Percentiles rank a stretch among this genome's conserved stretches.
Conservation (phyloP, 352 stramenopile genomes). For the Phytophthora nicotianae region DNA sequence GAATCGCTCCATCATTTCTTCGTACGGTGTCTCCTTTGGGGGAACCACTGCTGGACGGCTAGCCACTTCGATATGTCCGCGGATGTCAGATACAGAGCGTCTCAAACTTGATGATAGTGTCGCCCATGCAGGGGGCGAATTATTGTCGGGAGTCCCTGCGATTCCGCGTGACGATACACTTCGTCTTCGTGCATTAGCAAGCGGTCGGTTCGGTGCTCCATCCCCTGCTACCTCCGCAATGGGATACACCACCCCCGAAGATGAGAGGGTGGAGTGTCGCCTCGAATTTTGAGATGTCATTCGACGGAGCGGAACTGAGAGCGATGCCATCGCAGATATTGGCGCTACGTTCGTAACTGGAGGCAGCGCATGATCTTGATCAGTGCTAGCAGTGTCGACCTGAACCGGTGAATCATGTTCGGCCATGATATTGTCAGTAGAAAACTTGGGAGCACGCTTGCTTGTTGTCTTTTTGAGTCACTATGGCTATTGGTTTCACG, state of each 20-base stretch:
- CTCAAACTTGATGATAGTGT: constrained; percentile 12
- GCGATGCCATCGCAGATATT: not conserved
- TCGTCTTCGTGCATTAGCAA: constrained; percentile 9
- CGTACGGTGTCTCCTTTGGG: constrained; percentile 34
- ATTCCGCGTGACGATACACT: constrained; percentile 26
- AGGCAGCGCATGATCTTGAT: not conserved
- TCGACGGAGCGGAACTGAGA: not conserved
- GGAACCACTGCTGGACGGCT: not conserved
- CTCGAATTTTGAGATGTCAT: constrained; percentile 5
- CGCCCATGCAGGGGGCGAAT: constrained; percentile 3
- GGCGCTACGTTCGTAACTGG: not conserved
- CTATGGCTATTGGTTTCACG: not conserved
- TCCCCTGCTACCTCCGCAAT: constrained; percentile 12
- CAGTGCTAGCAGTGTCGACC: not conserved
- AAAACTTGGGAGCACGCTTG: not conserved
- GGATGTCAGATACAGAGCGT: constrained; percentile 27
- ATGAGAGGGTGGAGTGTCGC: constrained; percentile 7
- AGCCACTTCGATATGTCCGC: not conserved
- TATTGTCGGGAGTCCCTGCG: constrained; percentile 1
- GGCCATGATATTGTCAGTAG: not conserved
- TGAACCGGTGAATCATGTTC: not conserved
- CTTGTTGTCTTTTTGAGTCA: not conserved
- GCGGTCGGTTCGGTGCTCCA: not conserved
- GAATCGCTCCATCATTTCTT: constrained; percentile 60
- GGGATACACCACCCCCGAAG: constrained; percentile 10